Conservation (phyloP, 225 moss, liverwort and hornwort genomes). For the Pseudisothecium myosuroides region DNA sequence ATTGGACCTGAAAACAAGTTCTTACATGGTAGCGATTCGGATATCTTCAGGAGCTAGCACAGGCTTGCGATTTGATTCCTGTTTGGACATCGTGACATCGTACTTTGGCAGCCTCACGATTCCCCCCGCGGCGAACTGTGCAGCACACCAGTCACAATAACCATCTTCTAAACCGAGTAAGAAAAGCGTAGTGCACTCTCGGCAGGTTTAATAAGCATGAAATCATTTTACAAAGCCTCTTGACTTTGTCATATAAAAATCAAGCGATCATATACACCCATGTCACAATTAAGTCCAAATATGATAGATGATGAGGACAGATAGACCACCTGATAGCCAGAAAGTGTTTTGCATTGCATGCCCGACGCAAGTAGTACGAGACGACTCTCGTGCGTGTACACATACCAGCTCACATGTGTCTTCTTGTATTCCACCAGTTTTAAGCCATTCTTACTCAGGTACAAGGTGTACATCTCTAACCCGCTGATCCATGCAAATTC, state of each 20-base stretch:
- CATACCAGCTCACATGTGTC: slow-evolving; percentile 85
- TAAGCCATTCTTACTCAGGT: slow-evolving; percentile 50
- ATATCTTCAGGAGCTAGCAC: slow-evolving; percentile 81
- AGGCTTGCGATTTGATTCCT: slow-evolving; percentile 82
- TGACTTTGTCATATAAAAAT: background rate
- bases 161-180: background rate
- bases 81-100: slow-evolving; percentile 76
- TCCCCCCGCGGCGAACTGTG: slow-evolving; percentile 92
- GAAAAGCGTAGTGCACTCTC: background rate
- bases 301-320: background rate
- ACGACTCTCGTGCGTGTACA: slow-evolving; percentile 96
- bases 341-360: slow-evolving; percentile 98
- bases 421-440: slow-evolving; percentile 73
- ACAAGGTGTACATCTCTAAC: slow-evolving; percentile 68
- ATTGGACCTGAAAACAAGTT: background rate
- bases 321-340: slow-evolving; percentile 69
- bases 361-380: slow-evolving; percentile 92
- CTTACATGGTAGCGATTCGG: slow-evolving; percentile 91
- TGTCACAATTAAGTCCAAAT: background rate
- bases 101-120: slow-evolving; percentile 84
- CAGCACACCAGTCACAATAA: slow-evolving; percentile 13
- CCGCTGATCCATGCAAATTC: slow-evolving; percentile 43
- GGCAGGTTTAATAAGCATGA: background rate
- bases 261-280: background rate
- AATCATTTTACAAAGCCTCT: background rate